Evolutionary conservation across 768 basidiomycete species (phyloP).

Genomic region (Leccinum disarticulatum): DNA sequence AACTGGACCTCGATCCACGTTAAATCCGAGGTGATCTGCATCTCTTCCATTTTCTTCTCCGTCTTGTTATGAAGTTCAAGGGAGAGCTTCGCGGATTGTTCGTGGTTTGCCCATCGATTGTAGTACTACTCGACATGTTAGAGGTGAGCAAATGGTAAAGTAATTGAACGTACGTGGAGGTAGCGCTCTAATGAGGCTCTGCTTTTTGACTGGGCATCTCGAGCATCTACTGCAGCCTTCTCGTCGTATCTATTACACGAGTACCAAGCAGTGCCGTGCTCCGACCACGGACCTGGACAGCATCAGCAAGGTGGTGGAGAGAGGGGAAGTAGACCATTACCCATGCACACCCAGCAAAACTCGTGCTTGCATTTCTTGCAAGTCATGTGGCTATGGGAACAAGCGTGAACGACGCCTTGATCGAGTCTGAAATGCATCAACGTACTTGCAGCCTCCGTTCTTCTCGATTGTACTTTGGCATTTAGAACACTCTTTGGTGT

Average conservation of each 20-base stretch:
- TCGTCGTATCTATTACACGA: conserved; percentile 98
- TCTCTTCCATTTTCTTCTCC: conserved; percentile 99
- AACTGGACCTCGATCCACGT: conserved; percentile 99
- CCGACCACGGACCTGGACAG: conserved; percentile 84
- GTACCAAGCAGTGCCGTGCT: conserved; percentile 97
- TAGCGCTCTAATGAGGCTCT: conserved; percentile 93
- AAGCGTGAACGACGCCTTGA: conserved; percentile 11
- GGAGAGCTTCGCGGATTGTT: conserved; percentile 97
- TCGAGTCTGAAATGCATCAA: conserved; percentile 76
- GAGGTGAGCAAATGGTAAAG: neutral
- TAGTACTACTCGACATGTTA: conserved; percentile 70
- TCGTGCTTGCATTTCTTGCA: conserved; percentile 99
- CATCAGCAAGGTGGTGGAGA: conserved; percentile 2
- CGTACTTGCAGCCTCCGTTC: conserved; percentile 99
- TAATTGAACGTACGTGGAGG: conserved; percentile 69
- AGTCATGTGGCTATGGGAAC: conserved; percentile 85
- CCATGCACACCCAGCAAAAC: conserved; percentile 99
- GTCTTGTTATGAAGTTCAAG: conserved; percentile 90
- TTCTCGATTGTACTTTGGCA: conserved; percentile 99
- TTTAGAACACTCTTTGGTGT: conserved; percentile 96
- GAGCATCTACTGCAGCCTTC: conserved; percentile 80
- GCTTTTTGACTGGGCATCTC: conserved; percentile 88
- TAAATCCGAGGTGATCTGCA: conserved; percentile 88
- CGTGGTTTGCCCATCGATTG: conserved; percentile 99
- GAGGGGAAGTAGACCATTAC: conserved; percentile 37